phyloP scores from a whole-genome alignment of 163 green algal genomes.

The Prototheca wickerhamii region DNA sequence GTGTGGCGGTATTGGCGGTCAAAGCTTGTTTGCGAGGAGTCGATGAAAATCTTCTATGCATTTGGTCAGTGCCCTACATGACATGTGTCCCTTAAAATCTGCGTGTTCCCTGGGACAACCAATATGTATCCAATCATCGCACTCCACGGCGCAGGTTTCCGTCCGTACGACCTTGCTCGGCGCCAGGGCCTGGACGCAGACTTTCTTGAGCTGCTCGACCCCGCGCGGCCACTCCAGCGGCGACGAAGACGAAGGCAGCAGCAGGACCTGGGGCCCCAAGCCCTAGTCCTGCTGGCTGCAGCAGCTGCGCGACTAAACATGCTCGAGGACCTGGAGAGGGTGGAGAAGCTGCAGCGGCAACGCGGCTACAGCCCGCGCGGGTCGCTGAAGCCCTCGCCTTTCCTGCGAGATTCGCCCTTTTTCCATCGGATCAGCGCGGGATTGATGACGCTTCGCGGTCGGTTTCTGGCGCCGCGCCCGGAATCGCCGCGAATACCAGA shows the following conservation, averaged over 20 bases:
- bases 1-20: too few species aligned
- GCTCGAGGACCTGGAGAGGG: not conserved
- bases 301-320: not conserved
- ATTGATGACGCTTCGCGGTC: not conserved
- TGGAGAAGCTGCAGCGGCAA: not conserved
- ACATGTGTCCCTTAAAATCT: not conserved
- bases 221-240: too few species aligned
- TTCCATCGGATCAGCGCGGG: too few species aligned
- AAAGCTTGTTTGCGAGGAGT: too few species aligned
- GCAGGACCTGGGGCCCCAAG: not conserved
- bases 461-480: not conserved
- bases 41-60: too few species aligned
- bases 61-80: too few species aligned
- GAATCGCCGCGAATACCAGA: too few species aligned
- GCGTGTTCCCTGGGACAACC: not conserved
- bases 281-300: not conserved
- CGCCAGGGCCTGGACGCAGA: too few species aligned
- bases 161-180: not conserved
- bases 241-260: not conserved
- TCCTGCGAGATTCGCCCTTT: too few species aligned
- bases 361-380: not conserved
- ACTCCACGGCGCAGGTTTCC: not conserved
- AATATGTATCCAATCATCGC: not conserved
- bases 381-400: not conserved
- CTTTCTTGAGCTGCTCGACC: not conserved